Evolutionary conservation across 345 rosid genomes (phyloP), one percentile per base, ranked within the genome.

Genomic region (Balakata baccata): DNA sequence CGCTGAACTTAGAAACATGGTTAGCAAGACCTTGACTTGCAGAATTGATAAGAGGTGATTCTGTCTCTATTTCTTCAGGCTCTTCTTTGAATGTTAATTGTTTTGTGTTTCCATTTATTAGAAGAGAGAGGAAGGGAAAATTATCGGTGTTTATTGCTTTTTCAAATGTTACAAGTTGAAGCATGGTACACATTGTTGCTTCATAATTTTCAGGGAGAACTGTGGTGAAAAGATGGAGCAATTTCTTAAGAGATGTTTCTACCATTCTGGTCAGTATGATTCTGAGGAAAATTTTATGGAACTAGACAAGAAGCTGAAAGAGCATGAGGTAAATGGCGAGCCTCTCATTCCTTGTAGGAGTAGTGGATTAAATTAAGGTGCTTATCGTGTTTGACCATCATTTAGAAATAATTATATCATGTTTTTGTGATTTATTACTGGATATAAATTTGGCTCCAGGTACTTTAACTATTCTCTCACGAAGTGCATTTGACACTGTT

Each of bases 231-330:
- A 89, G 85, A 94, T 94, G 92, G 99, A 94, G 1, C 86, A 90
- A 47, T 94, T 94, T 85, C 98, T 92, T 59, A 74, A 86, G 68
- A 88, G 98, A 85, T 94, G 99, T 83, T 92, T 89, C 86, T 94
- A 94, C 78, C 94, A 92, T 80, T 84, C 99, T 75, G 99, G 99
- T 70, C 99, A 94, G 76, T 94, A 94, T 74, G 94, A 92, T 82
- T 92, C 97, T 22, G 84, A 72, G 70, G 89, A 90, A 25, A 77
- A 90, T 81, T 95, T 95, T 87, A 78, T 83, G 10, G 86, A 87
- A 71, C 80, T 95, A 34, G 92, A 95, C 85, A 85, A 85, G 84
- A 90, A 90, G 83, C 83, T 92, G 81, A 89, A 84, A 78, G 84
- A 80, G 71, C 96, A 92, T 63, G 96, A 95, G 98, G 99, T 92